Evolutionary conservation across 164 flowering plant species (phyloP).

Genomic region (Chimonanthus salicifolius): DNA sequence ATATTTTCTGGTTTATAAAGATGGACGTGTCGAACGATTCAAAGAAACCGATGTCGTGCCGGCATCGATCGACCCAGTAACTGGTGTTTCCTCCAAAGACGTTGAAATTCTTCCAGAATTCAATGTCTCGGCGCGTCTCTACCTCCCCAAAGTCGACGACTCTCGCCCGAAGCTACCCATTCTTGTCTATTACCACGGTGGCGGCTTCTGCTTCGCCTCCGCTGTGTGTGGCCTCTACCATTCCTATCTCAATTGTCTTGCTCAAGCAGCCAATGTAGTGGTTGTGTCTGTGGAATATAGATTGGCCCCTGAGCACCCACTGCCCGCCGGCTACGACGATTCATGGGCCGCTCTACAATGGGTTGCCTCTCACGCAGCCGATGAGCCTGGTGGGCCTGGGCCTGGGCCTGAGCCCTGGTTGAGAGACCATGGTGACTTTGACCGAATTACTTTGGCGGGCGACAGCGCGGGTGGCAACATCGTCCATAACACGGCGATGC

Average conservation of each 20-base stretch:
- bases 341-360: slow-evolving; percentile 20
- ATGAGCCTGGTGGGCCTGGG: background rate
- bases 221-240: slow-evolving; percentile 4
- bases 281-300: slow-evolving; percentile 11
- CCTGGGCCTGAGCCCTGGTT: slow-evolving; percentile 12
- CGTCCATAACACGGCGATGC: slow-evolving; percentile 1
- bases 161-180: slow-evolving; percentile 2
- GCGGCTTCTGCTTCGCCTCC: slow-evolving; percentile 5
- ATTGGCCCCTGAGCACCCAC: slow-evolving; percentile 17
- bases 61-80: background rate
- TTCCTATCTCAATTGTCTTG: slow-evolving; percentile 4
- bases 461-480: slow-evolving; percentile 12
- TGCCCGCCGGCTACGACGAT: slow-evolving; percentile 19
- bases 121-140: slow-evolving; percentile 2
- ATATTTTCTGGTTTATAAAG: background rate
- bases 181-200: slow-evolving; percentile 11
- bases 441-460: slow-evolving; percentile 1
- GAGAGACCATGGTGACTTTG: slow-evolving; percentile 1
- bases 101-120: background rate
- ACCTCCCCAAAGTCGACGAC: slow-evolving; percentile 1
- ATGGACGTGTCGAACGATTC: slow-evolving; percentile 3
- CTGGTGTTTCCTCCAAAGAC: slow-evolving; percentile 13
- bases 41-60: slow-evolving; percentile 1
- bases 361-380: slow-evolving; percentile 7
- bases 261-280: background rate